Conservation (phyloP, 2,329 filamentous ascomycete species). For the Exophiala lecanii-corni region DNA sequence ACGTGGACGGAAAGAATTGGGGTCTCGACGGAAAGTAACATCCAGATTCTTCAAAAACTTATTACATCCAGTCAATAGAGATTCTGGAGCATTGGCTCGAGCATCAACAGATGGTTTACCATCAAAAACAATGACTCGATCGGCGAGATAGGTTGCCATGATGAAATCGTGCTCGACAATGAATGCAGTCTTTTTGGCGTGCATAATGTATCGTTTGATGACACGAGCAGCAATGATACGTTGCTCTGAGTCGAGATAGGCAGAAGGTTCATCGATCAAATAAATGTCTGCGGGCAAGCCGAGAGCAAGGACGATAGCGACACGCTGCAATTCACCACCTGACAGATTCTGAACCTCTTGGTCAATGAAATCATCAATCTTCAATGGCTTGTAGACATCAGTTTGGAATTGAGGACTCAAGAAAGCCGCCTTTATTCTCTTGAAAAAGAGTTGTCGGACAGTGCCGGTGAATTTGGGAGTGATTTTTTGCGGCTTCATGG, state of each 20-base stretch:
- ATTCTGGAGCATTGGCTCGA: constrained; percentile 85
- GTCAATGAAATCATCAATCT: constrained; percentile 98
- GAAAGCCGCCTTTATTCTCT: constrained; percentile 98
- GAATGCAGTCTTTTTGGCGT: constrained; percentile 98
- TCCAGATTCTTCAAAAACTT: constrained; percentile 92
- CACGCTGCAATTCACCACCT: constrained; percentile 98
- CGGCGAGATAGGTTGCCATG: constrained; percentile 79
- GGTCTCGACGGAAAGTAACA: constrained; percentile 97
- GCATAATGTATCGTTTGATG: constrained; percentile 99
- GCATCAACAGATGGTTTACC: constrained; percentile 84
- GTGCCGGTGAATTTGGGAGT: constrained; percentile 97
- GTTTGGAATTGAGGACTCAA: constrained; percentile 98
- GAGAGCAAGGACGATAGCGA: constrained; percentile 94
- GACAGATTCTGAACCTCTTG: constrained; percentile 99
- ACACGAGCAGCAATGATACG: constrained; percentile 96
- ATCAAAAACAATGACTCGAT: constrained; percentile 98
- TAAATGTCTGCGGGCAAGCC: constrained; percentile 97
- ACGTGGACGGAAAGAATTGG: constrained; percentile 89
- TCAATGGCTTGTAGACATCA: constrained; percentile 98
- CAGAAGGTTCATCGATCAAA: constrained; percentile 94
- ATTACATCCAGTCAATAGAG: constrained; percentile 92
- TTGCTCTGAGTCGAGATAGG: constrained; percentile 97
- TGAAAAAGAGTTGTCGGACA: constrained; percentile 97
- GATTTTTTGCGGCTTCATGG: constrained; percentile 99
- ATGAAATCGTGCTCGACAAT: constrained; percentile 99